These are phyloP conservation scores for Porcisia deanei DNA, from an alignment of 208 protist genomes.

Conservation along the genomic window DNA sequence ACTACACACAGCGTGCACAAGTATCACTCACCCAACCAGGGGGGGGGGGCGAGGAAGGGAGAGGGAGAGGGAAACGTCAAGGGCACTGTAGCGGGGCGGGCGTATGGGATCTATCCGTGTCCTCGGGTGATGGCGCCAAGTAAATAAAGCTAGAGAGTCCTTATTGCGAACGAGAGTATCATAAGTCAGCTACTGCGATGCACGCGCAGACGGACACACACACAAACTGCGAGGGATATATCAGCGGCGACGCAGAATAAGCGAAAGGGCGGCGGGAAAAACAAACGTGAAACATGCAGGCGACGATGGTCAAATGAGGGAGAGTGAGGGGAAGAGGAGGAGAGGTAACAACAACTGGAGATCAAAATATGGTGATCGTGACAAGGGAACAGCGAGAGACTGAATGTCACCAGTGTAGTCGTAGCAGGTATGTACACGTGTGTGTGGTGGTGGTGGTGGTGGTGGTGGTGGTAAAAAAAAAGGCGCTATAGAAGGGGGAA, in stretches of 20 bases:
- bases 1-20: neutral
- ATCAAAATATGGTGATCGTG: too few species aligned
- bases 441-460: too few species aligned
- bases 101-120: neutral
- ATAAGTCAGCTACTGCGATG: neutral
- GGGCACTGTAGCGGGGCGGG: neutral
- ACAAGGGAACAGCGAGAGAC: neutral
- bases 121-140: neutral
- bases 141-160: neutral
- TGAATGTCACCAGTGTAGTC: neutral
- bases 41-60: too few species aligned
- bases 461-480: too few species aligned
- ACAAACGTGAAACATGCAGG: neutral
- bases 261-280: constrained; percentile 1
- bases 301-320: neutral
- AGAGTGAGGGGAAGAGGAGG: neutral
- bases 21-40: neutral
- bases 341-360: too few species aligned
- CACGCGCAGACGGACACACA: too few species aligned
- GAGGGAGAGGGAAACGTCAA: too few species aligned
- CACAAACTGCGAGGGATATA: too few species aligned
- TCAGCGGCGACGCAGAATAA: neutral
- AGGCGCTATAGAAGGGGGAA: neutral
- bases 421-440: neutral
- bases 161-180: neutral